Conservation (phyloP, 495 filamentous ascomycete species). For the Neurospora sp. region DNA sequence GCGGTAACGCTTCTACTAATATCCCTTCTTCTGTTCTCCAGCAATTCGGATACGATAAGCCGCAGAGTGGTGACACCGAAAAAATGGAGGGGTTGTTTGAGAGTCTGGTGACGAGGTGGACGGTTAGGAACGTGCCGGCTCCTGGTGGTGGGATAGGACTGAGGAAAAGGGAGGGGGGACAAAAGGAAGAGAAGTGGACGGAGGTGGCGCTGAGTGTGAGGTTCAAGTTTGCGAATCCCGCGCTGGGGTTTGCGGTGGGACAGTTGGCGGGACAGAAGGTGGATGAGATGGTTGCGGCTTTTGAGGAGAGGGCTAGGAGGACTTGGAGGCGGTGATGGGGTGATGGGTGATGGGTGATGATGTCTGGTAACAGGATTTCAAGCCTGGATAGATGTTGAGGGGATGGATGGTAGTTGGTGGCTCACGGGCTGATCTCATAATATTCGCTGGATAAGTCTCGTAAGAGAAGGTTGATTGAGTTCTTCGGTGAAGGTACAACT, state of each 20-base stretch:
- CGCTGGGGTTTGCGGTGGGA: conserved; percentile 69
- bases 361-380: background rate
- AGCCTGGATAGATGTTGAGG: background rate
- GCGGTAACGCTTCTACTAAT: conserved; percentile 43
- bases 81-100: conserved; percentile 52
- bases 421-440: background rate
- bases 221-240: conserved; percentile 74
- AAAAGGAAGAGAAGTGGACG: conserved; percentile 43
- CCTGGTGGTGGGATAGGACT: conserved; percentile 4
- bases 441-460: background rate
- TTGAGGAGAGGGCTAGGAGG: conserved; percentile 66
- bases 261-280: conserved; percentile 77
- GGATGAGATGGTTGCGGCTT: conserved; percentile 81
- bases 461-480: background rate
- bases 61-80: conserved; percentile 1
- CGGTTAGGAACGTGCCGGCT: conserved; percentile 34
- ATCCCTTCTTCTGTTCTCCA: conserved; percentile 28
- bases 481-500: background rate
- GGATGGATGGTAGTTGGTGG: background rate
- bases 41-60: conserved; percentile 24
- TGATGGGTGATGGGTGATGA: background rate
- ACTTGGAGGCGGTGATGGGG: conserved; percentile 31
- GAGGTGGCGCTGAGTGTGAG: conserved; percentile 64
- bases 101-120: conserved; percentile 70
- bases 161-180: conserved; percentile 11